Conservation (phyloP, 495 filamentous ascomycete genomes). For the Penicillium canariense region DNA sequence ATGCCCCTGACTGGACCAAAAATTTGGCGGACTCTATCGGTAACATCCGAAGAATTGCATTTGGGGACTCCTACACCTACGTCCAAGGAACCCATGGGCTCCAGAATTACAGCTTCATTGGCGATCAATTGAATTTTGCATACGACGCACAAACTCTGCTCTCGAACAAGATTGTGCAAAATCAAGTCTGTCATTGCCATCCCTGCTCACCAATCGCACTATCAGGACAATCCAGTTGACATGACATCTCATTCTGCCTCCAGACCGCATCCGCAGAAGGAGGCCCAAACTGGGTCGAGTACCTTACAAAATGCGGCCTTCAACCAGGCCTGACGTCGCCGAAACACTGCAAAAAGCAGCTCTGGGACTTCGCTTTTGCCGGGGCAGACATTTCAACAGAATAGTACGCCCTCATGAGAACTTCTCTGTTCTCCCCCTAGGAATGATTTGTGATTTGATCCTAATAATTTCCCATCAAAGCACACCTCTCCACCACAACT, state of each 20-base stretch:
- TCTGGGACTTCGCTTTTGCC: constrained; percentile 58
- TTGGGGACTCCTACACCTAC: constrained; percentile 56
- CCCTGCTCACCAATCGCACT: neutral
- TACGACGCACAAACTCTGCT: constrained; percentile 41
- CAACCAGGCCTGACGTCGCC: constrained; percentile 38
- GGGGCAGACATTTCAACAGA: constrained; percentile 47
- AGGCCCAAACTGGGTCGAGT: constrained; percentile 52
- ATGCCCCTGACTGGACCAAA: neutral
- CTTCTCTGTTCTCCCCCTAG: too few species aligned
- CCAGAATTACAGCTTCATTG: constrained; percentile 51
- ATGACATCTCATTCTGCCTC: neutral
- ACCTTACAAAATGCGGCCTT: constrained; percentile 44
- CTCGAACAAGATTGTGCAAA: constrained; percentile 49
- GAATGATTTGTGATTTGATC: too few species aligned
- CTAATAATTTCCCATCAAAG: constrained; percentile 10
- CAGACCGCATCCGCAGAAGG: constrained; percentile 44
- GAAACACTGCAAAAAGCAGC: constrained; percentile 37
- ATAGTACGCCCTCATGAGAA: constrained; percentile 36
- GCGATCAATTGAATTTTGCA: constrained; percentile 37
- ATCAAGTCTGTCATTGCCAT: constrained; percentile 31
- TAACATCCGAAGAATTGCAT: constrained; percentile 37
- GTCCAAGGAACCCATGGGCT: constrained; percentile 50
- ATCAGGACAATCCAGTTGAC: neutral
- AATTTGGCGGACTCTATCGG: neutral
- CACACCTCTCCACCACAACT: constrained; percentile 49